A percentile compares a stretch with the other conserved stretches of the same genome.
phyloP scores from a whole-genome alignment of 1,284 basidiomycete genomes.

The Fomitiporia mediterranea region DNA sequence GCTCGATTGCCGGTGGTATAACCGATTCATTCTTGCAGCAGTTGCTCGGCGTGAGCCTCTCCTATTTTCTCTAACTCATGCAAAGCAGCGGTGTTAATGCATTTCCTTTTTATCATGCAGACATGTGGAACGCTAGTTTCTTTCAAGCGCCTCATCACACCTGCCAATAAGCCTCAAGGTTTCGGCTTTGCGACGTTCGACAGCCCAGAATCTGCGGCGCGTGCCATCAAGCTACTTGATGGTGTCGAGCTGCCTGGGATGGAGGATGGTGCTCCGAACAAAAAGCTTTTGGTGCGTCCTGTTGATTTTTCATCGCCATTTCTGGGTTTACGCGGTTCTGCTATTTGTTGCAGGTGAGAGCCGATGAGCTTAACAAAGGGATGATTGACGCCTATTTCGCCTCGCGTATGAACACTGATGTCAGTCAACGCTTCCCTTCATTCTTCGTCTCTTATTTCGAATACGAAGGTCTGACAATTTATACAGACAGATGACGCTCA shows the following conservation, averaged over 20 bases:
- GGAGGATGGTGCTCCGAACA: constrained; percentile 79
- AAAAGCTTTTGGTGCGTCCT: constrained; percentile 76
- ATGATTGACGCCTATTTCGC: constrained; percentile 83
- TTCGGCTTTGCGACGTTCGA: constrained; percentile 95
- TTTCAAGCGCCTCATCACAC: constrained; percentile 86
- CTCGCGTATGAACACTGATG: constrained; percentile 76
- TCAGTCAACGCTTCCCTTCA: constrained; percentile 34
- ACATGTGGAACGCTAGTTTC: constrained; percentile 84
- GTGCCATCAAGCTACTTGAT: constrained; percentile 79
- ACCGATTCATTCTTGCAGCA: constrained; percentile 75
- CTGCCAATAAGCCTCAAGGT: constrained; percentile 87
- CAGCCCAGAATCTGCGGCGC: constrained; percentile 82
- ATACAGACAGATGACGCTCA: constrained; percentile 57
- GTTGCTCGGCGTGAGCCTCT: constrained; percentile 62
- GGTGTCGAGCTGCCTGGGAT: constrained; percentile 82
- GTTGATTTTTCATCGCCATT: constrained; percentile 24
- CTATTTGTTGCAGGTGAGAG: constrained; percentile 62
- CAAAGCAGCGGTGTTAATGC: constrained; percentile 2
- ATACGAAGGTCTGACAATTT: constrained; percentile 14
- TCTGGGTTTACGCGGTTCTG: constrained; percentile 35
- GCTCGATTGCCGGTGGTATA: constrained; percentile 93
- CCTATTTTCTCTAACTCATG: no score
- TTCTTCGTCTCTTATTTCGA: constrained; percentile 1
- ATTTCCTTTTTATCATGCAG: constrained; percentile 35
- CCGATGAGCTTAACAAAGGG: constrained; percentile 86